phyloP scores from a whole-genome alignment of 2,329 filamentous ascomycete species.

The Xylaria sp. region DNA sequence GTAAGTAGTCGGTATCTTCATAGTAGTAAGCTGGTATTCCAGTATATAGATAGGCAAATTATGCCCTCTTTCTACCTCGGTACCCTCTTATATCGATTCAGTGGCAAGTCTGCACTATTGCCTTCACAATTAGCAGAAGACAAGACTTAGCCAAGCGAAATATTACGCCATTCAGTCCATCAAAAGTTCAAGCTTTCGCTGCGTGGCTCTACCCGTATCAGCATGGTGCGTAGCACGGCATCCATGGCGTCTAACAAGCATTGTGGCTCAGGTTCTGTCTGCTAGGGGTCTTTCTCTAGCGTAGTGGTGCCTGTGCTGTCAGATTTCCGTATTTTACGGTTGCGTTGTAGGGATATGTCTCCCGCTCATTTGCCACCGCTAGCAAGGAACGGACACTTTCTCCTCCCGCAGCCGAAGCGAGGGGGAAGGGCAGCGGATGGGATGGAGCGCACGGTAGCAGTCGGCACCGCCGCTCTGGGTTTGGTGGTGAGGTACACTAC shows the following conservation, averaged over 20 bases:
- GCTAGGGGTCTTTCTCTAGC: conserved; percentile 2
- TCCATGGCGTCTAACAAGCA: conserved; percentile 8
- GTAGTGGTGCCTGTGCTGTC: background rate
- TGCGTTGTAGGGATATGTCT: background rate
- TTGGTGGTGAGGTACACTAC: conserved; percentile 10
- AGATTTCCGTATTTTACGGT: conserved; percentile 30
- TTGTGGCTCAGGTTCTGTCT: conserved; percentile 11
- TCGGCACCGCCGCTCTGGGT: conserved; percentile 28
- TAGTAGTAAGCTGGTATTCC: conserved; percentile 12
- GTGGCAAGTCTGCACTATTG: background rate
- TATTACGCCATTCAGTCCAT: conserved; percentile 17
- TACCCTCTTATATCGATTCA: background rate
- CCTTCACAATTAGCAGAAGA: background rate
- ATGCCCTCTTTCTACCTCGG: conserved; percentile 1
- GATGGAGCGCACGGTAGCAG: conserved; percentile 13
- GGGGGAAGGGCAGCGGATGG: background rate
- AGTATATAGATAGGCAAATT: background rate
- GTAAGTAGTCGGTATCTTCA: conserved; percentile 12
- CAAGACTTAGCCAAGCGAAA: conserved; percentile 9
- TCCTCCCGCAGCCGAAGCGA: conserved; percentile 22
- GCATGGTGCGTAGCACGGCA: conserved; percentile 12
- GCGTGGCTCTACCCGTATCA: background rate
- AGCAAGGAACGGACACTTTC: conserved; percentile 21
- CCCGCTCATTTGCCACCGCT: background rate
- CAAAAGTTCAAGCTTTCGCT: conserved; percentile 5